A percentile compares a stretch with the other conserved stretches of the same genome.
Conservation (phyloP, 352 stramenopile genomes). For the Pythium aristosporum region DNA sequence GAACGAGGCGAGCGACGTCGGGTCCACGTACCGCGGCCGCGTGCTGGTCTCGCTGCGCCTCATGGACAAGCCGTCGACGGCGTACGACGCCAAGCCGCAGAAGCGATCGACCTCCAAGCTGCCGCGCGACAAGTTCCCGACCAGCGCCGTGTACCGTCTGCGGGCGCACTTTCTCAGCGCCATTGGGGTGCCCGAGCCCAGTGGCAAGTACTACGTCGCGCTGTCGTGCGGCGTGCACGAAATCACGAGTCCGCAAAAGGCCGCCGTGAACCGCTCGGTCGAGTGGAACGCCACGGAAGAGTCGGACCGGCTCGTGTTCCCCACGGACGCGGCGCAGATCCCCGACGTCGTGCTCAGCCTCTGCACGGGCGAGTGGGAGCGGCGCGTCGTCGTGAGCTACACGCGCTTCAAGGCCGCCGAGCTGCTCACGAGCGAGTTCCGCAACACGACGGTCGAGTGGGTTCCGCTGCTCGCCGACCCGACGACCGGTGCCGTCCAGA, state of each 20-base stretch:
- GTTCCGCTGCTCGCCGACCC: slow-evolving; percentile 60
- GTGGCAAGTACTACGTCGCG: slow-evolving; percentile 47
- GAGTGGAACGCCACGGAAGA: slow-evolving; percentile 83
- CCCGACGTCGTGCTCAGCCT: slow-evolving; percentile 85
- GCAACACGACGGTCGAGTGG: slow-evolving; percentile 45
- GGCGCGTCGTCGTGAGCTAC: slow-evolving; percentile 70
- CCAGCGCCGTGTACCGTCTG: slow-evolving; percentile 61
- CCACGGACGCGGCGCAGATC: slow-evolving; percentile 53
- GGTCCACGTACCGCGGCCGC: slow-evolving; percentile 77
- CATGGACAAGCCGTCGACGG: slow-evolving; percentile 45
- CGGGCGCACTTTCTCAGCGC: slow-evolving; percentile 64
- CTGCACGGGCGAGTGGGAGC: slow-evolving; percentile 57
- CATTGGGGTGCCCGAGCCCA: slow-evolving; percentile 48
- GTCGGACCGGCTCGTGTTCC: slow-evolving; percentile 67
- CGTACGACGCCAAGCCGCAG: slow-evolving; percentile 72
- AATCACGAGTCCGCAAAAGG: slow-evolving; percentile 49
- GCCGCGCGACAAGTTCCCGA: slow-evolving; percentile 42
- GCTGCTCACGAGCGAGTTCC: slow-evolving; percentile 51
- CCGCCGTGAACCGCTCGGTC: slow-evolving; percentile 58
- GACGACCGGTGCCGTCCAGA: slow-evolving; percentile 47
- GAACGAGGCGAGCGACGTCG: slow-evolving; percentile 55
- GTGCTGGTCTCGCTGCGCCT: slow-evolving; percentile 67
- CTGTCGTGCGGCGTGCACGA: slow-evolving; percentile 58
- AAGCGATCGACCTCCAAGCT: slow-evolving; percentile 60
- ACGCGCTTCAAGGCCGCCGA: slow-evolving; percentile 62